A percentile compares a stretch with the other conserved stretches of the same genome.
phyloP scores from a whole-genome alignment of 108 stramenopile genomes.

The Discostella pseudostelligera region DNA sequence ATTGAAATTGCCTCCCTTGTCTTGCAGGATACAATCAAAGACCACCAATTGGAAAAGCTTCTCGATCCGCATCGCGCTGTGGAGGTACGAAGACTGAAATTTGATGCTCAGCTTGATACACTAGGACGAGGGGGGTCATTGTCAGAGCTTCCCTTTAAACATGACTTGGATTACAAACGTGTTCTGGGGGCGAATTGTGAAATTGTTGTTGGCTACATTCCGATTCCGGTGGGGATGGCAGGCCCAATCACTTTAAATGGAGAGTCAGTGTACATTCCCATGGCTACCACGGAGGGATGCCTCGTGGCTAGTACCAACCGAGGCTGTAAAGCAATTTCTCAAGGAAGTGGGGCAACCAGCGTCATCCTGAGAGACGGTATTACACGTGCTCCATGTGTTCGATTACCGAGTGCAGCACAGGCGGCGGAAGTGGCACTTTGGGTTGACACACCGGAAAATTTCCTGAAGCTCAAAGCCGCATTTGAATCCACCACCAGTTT shows the following conservation, averaged over 20 bases:
- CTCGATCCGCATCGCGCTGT: conserved; percentile 92
- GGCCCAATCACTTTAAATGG: conserved; percentile 93
- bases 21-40: conserved; percentile 78
- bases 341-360: conserved; percentile 75
- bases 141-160: conserved; percentile 64
- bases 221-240: conserved; percentile 94
- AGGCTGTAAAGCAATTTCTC: conserved; percentile 94
- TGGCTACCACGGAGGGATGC: conserved; percentile 99
- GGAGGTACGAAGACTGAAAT: conserved; percentile 78
- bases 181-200: conserved; percentile 98
- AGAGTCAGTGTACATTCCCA: conserved; percentile 89
- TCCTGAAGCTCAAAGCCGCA: conserved; percentile 75
- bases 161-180: conserved; percentile 84
- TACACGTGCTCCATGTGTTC: conserved; percentile 95
- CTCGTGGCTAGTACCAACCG: conserved; percentile 95
- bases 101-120: conserved; percentile 60
- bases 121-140: conserved; percentile 52
- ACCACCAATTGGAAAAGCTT: conserved; percentile 93
- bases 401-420: conserved; percentile 80
- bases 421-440: conserved; percentile 89
- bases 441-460: conserved; percentile 86
- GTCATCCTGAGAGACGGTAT: conserved; percentile 92
- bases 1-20: conserved; percentile 79
- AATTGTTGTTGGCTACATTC: conserved; percentile 96
- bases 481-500: conserved; percentile 98